Base-by-base conservation (phyloP, 2,329 filamentous ascomycete genomes). In the Xylariales sp. region DNA sequence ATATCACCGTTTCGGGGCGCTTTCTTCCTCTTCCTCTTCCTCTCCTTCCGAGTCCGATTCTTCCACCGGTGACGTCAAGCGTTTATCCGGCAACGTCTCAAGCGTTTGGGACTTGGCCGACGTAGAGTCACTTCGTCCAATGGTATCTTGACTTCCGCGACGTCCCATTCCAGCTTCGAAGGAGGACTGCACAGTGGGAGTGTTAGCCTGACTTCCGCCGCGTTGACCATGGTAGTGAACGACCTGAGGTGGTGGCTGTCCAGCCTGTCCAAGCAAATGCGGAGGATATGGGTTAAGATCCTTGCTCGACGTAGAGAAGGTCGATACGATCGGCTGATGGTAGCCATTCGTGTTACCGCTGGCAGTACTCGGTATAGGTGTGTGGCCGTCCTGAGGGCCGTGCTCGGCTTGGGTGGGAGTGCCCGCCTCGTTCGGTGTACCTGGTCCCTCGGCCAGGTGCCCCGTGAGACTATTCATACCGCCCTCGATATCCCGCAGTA, bases 401-500 rank as follows among this genome's bases (percentile, higher is more conserved):
- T 78, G 78, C 46, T 83, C 78, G 28, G 74, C 70, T 58, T 80
- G 80, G 24, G 78, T 82, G 15, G 79, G 78, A 6, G 78, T 82
- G 44, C 76, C 72, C 45, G 68, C 68, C 55, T 84, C 70, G 50
- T 74, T 76, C 40, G 74, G 76, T 42, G 64, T 70, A 45, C 63
- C 69, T 47, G 66, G 68, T 31, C 66, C 72, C 36, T 80, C 80
- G 8, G 77, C 56, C n/a, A n/a, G n/a, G 40, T 82, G 75, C 19
- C 78, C 82, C 19, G 78, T 81, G 47, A 89, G 62, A 55, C 84
- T 86, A 46, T 77, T 85, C 70, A 90, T 81, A 24, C 89, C 91
- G 15, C 90, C 90, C 61, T 96, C 89, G 42, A 97, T 96, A 56
- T 97, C 89, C 35, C 89, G 82, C 46, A 98, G 74, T 33, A 98